Evolutionary conservation across 352 stramenopile species (phyloP).

Genomic region (Globisporangium spinosum): DNA sequence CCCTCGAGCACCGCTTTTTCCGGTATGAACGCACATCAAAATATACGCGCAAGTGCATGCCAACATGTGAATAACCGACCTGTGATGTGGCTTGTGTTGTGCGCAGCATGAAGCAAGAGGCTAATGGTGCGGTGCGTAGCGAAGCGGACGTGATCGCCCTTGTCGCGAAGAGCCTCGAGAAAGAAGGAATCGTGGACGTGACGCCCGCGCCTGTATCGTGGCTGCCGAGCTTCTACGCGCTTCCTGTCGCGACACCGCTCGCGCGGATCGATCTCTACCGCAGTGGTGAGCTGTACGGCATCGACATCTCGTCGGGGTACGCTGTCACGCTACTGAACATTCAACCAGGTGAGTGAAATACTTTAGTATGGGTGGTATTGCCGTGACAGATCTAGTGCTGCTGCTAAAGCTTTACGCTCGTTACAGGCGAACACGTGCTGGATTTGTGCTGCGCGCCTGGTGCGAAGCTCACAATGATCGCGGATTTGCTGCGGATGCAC

Average conservation of each 20-base stretch:
- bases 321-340: conserved; percentile 60
- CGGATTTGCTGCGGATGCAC: conserved; percentile 59
- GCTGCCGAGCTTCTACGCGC: conserved; percentile 62
- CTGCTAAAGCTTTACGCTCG: too few relatives aligned
- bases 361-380: neutral
- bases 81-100: neutral
- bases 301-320: conserved; percentile 79
- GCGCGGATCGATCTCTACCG: conserved; percentile 45
- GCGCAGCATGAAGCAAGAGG: conserved; percentile 11
- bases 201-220: conserved; percentile 32
- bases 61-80: neutral
- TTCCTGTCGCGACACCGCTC: conserved; percentile 45
- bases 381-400: neutral
- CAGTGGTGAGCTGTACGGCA: conserved; percentile 65
- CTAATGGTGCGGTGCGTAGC: neutral
- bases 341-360: conserved; percentile 31
- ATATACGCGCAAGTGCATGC: neutral
- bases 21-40: conserved; percentile 25
- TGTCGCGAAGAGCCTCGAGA: conserved; percentile 11
- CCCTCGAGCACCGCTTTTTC: conserved; percentile 52
- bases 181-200: neutral
- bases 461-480: conserved; percentile 91
- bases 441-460: conserved; percentile 94
- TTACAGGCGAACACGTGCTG: conserved; percentile 75
- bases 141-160: conserved; percentile 13